Conservation (phyloP, 2,329 filamentous ascomycete genomes). For the Domatiomyces catenatus region DNA sequence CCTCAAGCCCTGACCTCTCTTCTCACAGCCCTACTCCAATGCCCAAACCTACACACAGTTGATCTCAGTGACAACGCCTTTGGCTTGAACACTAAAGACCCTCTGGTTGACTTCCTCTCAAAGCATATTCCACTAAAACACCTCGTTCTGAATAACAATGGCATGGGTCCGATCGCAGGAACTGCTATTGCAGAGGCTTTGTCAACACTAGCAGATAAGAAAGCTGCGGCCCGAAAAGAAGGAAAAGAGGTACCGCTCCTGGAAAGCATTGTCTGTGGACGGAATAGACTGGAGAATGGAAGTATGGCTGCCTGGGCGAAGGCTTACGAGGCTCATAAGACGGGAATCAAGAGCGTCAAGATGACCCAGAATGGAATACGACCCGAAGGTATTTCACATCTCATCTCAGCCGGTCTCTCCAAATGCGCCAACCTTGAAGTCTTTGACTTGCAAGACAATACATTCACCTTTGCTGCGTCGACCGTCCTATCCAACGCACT, state of each 20-base stretch:
- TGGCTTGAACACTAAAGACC: constrained; percentile 84
- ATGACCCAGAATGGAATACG: constrained; percentile 98
- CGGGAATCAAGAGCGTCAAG: constrained; percentile 68
- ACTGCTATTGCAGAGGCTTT: constrained; percentile 80
- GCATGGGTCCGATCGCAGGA: constrained; percentile 79
- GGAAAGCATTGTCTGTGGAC: constrained; percentile 93
- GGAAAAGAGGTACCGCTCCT: constrained; percentile 63
- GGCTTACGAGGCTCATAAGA: constrained; percentile 63
- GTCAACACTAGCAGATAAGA: constrained; percentile 65
- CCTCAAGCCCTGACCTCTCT: constrained; percentile 75
- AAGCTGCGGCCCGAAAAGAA: constrained; percentile 50
- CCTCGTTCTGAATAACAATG: constrained; percentile 96
- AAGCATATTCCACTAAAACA: constrained; percentile 81
- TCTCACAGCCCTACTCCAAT: constrained; percentile 70
- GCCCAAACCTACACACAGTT: constrained; percentile 74
- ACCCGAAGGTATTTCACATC: constrained; percentile 72
- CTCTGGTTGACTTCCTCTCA: constrained; percentile 79
- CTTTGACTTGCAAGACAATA: constrained; percentile 93
- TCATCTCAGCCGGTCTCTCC: constrained; percentile 64
- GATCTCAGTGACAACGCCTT: constrained; percentile 98
- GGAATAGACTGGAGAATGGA: constrained; percentile 88
- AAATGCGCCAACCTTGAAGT: constrained; percentile 54
- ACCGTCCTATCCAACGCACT: constrained; percentile 63
- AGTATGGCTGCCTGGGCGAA: constrained; percentile 93
- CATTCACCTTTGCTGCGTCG: constrained; percentile 71